Percentiles rank a stretch among this genome's conserved stretches.
Evolutionary conservation across 129 eudicot genomes (phyloP).

Genomic region (Smallanthus sonchifolius): DNA sequence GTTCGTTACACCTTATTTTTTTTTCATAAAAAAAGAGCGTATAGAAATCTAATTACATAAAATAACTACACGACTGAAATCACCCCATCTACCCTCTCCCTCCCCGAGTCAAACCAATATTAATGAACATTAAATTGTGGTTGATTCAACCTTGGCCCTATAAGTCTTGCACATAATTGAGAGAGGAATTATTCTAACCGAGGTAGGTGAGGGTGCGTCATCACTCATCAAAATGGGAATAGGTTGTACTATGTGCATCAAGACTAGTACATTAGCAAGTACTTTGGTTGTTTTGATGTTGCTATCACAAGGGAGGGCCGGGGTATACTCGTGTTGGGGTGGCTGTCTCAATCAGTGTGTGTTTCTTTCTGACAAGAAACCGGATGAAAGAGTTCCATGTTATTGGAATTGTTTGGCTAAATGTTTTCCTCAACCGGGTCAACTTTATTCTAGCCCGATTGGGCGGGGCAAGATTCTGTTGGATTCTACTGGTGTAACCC

Average conservation of each 20-base stretch:
- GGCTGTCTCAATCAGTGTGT: conserved; percentile 54
- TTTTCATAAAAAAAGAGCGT: no score
- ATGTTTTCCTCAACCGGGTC: conserved; percentile 26
- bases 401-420: conserved; percentile 30
- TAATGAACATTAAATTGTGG: conserved; percentile 16
- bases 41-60: no score
- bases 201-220: not conserved
- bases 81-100: no score
- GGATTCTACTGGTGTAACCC: not conserved
- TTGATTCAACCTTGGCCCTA: not conserved
- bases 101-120: conserved; percentile 1
- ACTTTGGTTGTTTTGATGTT: conserved; percentile 20
- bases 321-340: conserved; percentile 45
- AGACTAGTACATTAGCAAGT: conserved; percentile 2
- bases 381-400: conserved; percentile 25
- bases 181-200: not conserved
- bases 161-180: not conserved
- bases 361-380: conserved; percentile 11
- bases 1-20: no score
- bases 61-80: no score
- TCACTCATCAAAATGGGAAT: conserved; percentile 15
- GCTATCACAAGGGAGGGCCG: conserved; percentile 19
- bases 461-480: not conserved
- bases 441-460: not conserved
- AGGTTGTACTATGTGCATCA: not conserved